Conservation (phyloP, 306 rosid genomes). For the Quercus berberidifolia region DNA sequence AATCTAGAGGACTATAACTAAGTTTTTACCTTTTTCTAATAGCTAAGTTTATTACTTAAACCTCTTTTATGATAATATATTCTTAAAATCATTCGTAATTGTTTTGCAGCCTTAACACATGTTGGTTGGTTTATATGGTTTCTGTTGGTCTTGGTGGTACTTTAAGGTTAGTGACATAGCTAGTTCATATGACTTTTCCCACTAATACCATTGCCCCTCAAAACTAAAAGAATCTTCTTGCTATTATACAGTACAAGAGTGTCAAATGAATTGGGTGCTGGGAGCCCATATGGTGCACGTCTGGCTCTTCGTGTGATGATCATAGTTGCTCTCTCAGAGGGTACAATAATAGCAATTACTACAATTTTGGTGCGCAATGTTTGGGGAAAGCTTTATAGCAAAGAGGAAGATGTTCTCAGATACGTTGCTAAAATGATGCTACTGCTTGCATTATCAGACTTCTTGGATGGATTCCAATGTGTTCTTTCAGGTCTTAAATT, state of each 20-base stretch:
- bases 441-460: constrained; percentile 55
- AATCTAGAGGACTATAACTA: no score
- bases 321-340: constrained; percentile 35
- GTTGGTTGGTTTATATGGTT: constrained; percentile 59
- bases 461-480: constrained; percentile 67
- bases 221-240: no score
- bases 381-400: constrained; percentile 62
- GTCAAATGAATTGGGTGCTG: constrained; percentile 60
- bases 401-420: constrained; percentile 43
- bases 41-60: no score
- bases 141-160: constrained; percentile 62
- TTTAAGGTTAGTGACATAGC: constrained; percentile 38
- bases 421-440: constrained; percentile 61
- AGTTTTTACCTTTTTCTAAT: no score
- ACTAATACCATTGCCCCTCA: background rate
- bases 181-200: background rate
- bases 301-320: constrained; percentile 49
- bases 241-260: constrained; percentile 43
- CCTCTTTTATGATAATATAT: no score
- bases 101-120: constrained; percentile 48
- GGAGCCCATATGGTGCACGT: constrained; percentile 39
- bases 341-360: constrained; percentile 28
- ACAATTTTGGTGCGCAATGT: constrained; percentile 41
- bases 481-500: constrained; percentile 52
- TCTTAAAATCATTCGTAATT: background rate